These are phyloP conservation scores for Ceratocystis albifundus DNA, from an alignment of 2,329 filamentous ascomycete genomes.

Conservation along the genomic window DNA sequence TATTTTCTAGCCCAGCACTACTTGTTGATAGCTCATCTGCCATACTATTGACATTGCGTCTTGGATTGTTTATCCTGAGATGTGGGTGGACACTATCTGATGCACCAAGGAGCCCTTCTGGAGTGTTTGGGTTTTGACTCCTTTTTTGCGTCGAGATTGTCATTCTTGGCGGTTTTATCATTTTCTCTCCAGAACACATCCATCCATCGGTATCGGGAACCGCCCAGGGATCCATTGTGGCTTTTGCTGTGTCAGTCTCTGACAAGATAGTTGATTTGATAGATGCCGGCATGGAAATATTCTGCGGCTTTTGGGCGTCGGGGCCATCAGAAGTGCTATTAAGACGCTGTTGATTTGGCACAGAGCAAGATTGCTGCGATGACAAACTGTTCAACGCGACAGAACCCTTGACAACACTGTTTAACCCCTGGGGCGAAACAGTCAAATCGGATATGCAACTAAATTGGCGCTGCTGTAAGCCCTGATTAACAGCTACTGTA, in stretches of 20 bases:
- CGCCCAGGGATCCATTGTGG: neutral
- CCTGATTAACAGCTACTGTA: neutral
- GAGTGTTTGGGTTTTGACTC: neutral
- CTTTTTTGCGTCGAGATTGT: too few species aligned
- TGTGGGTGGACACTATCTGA: constrained; percentile 1
- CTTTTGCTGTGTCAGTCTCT: neutral
- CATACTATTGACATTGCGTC: neutral
- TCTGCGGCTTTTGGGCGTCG: neutral
- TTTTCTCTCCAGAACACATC: neutral
- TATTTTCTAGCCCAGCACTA: constrained; percentile 13
- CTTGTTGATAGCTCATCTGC: constrained; percentile 14
- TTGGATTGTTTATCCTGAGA: neutral
- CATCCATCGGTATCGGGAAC: neutral
- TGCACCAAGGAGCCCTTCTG: neutral
- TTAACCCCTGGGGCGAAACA: neutral
- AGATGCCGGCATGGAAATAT: neutral
- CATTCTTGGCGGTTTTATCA: neutral
- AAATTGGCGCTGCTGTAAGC: neutral
- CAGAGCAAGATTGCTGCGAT: neutral
- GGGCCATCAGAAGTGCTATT: neutral
- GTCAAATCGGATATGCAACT: neutral
- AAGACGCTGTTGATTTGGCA: neutral
- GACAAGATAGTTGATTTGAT: neutral
- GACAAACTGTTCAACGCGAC: neutral
- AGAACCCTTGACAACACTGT: neutral